Evolutionary conservation across 2,329 filamentous ascomycete genomes (phyloP), one percentile per base, ranked within the genome.

Genomic region (Scortechinia acanthostroma): DNA sequence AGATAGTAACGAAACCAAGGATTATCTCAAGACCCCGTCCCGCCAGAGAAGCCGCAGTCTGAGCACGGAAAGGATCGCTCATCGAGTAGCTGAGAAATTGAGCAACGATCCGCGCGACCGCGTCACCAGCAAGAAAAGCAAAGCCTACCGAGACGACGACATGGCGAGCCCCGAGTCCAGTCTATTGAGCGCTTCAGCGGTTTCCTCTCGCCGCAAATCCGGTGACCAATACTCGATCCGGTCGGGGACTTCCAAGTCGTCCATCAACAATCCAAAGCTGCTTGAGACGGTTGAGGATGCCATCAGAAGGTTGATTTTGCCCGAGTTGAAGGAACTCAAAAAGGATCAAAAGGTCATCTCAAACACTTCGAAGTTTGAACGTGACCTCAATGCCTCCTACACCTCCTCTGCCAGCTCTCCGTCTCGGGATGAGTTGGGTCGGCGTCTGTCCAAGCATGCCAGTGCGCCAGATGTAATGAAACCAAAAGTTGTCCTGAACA

Each of bases 261-360:
- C 80, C 1, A 77, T 86, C 55, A 87, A 85, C 59, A 88, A 88
- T 53, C 83, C 83, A 0, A 85, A 80, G 54, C 63, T 88, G 3
- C 69, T 88, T 6, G 80, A 84, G 50, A 84, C 83, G 2, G 84
- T 88, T 1, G 84, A 88, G 61, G 83, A 88, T 65, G 83, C 83
- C 16, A 88, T 88, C 56, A 79, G 82, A 54, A 73, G 83, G 45
- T 66, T 88, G 48, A 87, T 88, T 45, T 63, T 40, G 10, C 35
- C 35, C 10, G 35, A 40, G 17, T 17, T 40, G 10, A 40, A 40
- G 17, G 35, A 40, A 17, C 35, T 40, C 35, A 40, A 40, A 40
- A 40, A 40, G 17, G 35, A 40, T 19, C 35, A 40, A 19, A 40
- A 40, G 35, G 35, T 40, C 35, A 40, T 40, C 13, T 19, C 6